Evolutionary conservation across 306 rosid species (phyloP), one percentile per base, ranked within the genome.

Genomic region (Abrus precatorius): DNA sequence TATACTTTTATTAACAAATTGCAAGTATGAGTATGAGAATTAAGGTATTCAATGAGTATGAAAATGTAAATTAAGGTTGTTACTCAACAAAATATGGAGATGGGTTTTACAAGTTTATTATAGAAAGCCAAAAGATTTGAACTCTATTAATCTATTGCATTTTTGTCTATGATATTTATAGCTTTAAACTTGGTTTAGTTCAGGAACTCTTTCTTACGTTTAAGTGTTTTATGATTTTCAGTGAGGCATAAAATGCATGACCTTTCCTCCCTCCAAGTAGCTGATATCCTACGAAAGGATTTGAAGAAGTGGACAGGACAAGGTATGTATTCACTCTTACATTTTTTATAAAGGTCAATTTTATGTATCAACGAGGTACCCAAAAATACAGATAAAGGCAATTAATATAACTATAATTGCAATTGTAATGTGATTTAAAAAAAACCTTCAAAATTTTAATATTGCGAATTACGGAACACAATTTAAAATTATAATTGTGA

Each of bases 171-270:
- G 48, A 61, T 49, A 20, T 10, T 13, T 76, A 13, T 20, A 20
- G 20, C 20, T 20, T 20, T 32, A 50, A 2, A 1, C 44, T 61
- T 47, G 69, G 53, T 55, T 64, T 76, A 47, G 34, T 54, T 56
- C 20, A 20, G 20, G 20, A 20, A 20, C 20, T 20, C 40, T 36
- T 36, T 36, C 40, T 36, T 2, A 61, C 5, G 48, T 79, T 69
- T 60, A 54, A 11, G 4, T 56, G 13, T 60, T 20, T 69, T 41
- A 40, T 57, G 13, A 20, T 59, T 75, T 83, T 20, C 90, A 94
- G 97, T 94, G 88, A 91, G 83, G 84, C 85, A 85, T 90, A 94
- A 92, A 77, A 90, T 85, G 89, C 89, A 91, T 14, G 92, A 91
- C 56, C 82, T 85, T 55, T 86, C 97, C 13, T 80, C 85, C 68